Conservation (phyloP, 768 basidiomycete genomes). For the Obba rivulosa region DNA sequence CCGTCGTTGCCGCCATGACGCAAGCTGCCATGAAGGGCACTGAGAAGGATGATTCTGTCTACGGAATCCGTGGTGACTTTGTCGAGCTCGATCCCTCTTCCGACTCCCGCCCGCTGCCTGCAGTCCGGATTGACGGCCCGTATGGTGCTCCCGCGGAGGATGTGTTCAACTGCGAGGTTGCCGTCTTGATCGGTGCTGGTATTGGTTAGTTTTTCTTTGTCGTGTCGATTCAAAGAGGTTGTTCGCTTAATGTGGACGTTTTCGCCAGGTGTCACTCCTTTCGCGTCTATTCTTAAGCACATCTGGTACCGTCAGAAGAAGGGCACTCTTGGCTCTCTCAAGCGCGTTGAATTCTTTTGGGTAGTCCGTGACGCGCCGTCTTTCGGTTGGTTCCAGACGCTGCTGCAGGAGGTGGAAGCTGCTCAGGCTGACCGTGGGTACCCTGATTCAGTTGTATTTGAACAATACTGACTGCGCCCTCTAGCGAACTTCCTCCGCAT, state of each 20-base stretch:
- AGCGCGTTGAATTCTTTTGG: conserved; percentile 94
- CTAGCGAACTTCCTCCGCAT: conserved; percentile 89
- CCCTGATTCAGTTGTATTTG: background rate
- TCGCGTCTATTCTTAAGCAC: conserved; percentile 91
- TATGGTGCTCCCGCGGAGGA: conserved; percentile 93
- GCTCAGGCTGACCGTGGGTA: conserved; percentile 84
- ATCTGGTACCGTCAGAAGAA: conserved; percentile 91
- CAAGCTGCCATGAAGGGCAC: conserved; percentile 70
- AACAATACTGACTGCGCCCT: background rate
- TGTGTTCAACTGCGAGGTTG: conserved; percentile 81
- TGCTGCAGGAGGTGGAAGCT: conserved; percentile 83
- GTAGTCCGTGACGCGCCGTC: conserved; percentile 90
- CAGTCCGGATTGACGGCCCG: conserved; percentile 81
- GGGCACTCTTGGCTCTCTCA: conserved; percentile 71
- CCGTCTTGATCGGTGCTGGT: conserved; percentile 89
- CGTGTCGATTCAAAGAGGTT: no score
- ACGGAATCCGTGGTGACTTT: conserved; percentile 65
- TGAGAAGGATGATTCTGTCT: conserved; percentile 50
- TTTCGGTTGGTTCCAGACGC: conserved; percentile 95
- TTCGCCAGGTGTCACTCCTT: conserved; percentile 77
- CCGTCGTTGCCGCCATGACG: conserved; percentile 74
- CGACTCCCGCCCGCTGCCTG: conserved; percentile 52
- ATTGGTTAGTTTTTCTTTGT: conserved; percentile 54
- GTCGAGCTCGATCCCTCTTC: conserved; percentile 64
- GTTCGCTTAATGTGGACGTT: background rate